These are phyloP conservation scores for Lachnellula hyalina DNA, from an alignment of 2,329 filamentous ascomycete genomes.

Conservation along the genomic window DNA sequence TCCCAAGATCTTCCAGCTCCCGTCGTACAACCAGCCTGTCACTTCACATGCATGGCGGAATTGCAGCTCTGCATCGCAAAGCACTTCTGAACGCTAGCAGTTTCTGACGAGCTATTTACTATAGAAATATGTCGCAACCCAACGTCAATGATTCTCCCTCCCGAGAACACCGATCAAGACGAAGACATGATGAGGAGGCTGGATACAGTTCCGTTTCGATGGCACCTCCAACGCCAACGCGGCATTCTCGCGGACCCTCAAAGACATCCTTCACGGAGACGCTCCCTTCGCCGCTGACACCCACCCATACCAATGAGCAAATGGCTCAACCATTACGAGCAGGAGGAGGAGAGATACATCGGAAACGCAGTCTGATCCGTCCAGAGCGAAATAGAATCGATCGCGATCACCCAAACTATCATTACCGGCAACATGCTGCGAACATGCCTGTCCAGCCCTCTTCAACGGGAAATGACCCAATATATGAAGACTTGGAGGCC, in stretches of 20 bases:
- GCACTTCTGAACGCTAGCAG: neutral
- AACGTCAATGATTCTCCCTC: conserved; percentile 48
- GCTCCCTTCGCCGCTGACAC: conserved; percentile 40
- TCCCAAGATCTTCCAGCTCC: neutral
- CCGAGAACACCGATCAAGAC: conserved; percentile 48
- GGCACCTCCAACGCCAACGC: conserved; percentile 19
- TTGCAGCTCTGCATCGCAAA: conserved; percentile 11
- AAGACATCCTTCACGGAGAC: conserved; percentile 55
- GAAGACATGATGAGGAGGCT: conserved; percentile 66
- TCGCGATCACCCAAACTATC: conserved; percentile 85
- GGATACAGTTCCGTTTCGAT: conserved; percentile 33
- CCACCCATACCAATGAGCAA: conserved; percentile 48
- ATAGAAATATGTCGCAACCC: conserved; percentile 45
- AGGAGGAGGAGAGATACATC: conserved; percentile 37
- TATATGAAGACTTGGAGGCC: conserved; percentile 71
- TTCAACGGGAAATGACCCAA: conserved; percentile 85
- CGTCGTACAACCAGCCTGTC: neutral
- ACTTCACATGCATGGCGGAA: neutral
- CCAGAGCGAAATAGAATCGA: conserved; percentile 85
- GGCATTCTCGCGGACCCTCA: conserved; percentile 51
- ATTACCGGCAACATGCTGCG: conserved; percentile 91
- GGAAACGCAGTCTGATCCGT: conserved; percentile 84
- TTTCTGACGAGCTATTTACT: conserved; percentile 11
- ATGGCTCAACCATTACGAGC: conserved; percentile 25
- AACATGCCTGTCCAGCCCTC: conserved; percentile 89